These are phyloP conservation scores for Beta macrorhiza DNA, from an alignment of 179 eudicot species.

Conservation along the genomic window DNA sequence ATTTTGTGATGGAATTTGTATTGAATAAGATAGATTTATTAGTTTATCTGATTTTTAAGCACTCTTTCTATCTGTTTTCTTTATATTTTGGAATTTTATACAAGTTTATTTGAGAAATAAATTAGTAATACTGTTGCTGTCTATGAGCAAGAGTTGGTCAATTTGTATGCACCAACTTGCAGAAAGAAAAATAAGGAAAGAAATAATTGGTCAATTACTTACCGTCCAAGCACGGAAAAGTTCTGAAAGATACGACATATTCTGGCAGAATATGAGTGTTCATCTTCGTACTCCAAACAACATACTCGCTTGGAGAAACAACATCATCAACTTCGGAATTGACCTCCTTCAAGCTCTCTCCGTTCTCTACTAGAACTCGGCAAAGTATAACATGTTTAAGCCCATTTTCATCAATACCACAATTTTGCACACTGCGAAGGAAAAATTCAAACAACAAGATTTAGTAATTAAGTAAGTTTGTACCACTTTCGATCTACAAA, in stretches of 20 bases:
- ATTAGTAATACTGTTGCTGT: no score
- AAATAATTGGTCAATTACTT: background rate
- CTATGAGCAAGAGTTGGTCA: background rate
- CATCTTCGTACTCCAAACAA: conserved; percentile 56
- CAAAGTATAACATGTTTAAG: conserved; percentile 53
- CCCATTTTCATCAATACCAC: conserved; percentile 48
- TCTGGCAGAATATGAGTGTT: conserved; percentile 67
- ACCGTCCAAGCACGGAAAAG: conserved; percentile 6
- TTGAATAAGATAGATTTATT: no score
- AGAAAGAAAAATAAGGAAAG: background rate
- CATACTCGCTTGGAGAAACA: conserved; percentile 36
- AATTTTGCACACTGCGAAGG: conserved; percentile 39
- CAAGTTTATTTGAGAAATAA: no score
- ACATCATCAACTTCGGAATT: conserved; percentile 35
- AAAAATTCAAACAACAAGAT: background rate
- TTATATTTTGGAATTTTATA: no score
- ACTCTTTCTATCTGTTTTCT: no score
- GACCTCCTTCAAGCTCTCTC: conserved; percentile 26
- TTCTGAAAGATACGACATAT: conserved; percentile 44
- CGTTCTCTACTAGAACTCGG: conserved; percentile 48
- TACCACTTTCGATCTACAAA: background rate
- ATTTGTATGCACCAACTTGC: background rate
- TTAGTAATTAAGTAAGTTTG: no score
- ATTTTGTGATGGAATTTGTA: no score
- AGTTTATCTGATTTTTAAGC: no score